Evolutionary conservation across 2,329 filamentous ascomycete species (phyloP).

Genomic region (Emydomyces testavorans): DNA sequence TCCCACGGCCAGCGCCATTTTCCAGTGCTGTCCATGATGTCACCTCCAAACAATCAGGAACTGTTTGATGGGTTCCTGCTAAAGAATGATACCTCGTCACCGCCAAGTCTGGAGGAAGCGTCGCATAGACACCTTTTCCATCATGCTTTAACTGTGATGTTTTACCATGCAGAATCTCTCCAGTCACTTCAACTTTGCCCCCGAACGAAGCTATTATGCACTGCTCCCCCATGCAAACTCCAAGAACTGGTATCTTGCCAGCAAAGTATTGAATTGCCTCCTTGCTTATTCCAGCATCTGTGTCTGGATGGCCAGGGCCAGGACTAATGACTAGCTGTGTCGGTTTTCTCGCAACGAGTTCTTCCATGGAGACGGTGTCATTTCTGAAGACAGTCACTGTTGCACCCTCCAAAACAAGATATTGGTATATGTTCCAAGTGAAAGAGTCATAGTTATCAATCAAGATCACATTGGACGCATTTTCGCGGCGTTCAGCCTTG

Average conservation of each 20-base stretch:
- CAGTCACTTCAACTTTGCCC: conserved; percentile 79
- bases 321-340: conserved; percentile 93
- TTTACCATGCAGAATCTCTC: conserved; percentile 94
- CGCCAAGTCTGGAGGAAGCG: conserved; percentile 66
- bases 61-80: conserved; percentile 75
- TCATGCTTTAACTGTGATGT: conserved; percentile 87
- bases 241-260: conserved; percentile 87
- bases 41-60: conserved; percentile 76
- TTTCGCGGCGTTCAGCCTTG: conserved; percentile 58
- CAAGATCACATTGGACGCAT: conserved; percentile 79
- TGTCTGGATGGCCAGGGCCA: conserved; percentile 82
- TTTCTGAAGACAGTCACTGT: conserved; percentile 83
- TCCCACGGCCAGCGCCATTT: conserved; percentile 60
- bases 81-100: conserved; percentile 96
- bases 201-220: conserved; percentile 94
- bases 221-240: conserved; percentile 99
- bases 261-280: conserved; percentile 83
- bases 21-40: conserved; percentile 74
- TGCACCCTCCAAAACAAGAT: conserved; percentile 90
- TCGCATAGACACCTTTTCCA: conserved; percentile 76
- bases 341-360: conserved; percentile 70
- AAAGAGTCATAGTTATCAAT: conserved; percentile 99
- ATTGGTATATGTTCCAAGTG: conserved; percentile 99
- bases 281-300: conserved; percentile 86
- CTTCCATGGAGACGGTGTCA: conserved; percentile 75